Base-by-base conservation (phyloP, 176 grass and related monocot species). In the Ensete glaucum region DNA sequence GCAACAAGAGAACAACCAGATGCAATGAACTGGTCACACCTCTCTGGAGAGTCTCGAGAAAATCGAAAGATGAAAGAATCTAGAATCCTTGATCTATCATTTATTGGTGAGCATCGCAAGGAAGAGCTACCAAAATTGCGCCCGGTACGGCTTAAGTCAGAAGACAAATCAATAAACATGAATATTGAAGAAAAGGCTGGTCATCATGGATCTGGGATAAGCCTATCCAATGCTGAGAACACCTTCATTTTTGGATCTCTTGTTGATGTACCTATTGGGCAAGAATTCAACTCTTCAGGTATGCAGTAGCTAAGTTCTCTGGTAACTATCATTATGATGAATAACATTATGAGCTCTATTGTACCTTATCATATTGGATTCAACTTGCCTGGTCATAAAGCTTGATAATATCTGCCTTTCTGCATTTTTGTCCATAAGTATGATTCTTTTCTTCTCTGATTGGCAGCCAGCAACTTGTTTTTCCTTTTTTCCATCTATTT, bases 231-330 rank as follows among this genome's bases (percentile, higher is more conserved):
- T 70, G 81, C 85, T 49, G 96, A 99, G 76, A 89, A 87, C 76
- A 78, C 85, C 52, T 99, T 94, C 81, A 91, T 94, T 88, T 91
- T 99, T 74, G 88, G 96, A 20, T 87, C 96, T 71, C 91, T 83
- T 86, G 88, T 99, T 64, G 91, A 99, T 84, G 88, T 94, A 82
- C 96, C 90, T 50, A 76, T 94, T 68, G 96, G 96, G 23, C 96
- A 99, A 85, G 90, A 99, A 72, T 88, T 95, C 79, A 83, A 74
- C 67, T 81, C 88, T 53, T 91, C 96, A 89, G 96, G 96, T 99
- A 86, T 78, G 77, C 75, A 14, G 27, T 51, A 65, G 25, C 9
- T 51, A 52, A 65, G 20, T n/a, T 20, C 9, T 65, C 2, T 65
- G 22, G 26, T 65, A 22, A 65, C 9, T 65, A 65, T 65, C 23